A percentile compares a stretch with the other conserved stretches of the same genome.
These are phyloP conservation scores for Ampelocalamus luodianensis DNA, from an alignment of 176 grass and related monocot species.

Conservation along the genomic window DNA sequence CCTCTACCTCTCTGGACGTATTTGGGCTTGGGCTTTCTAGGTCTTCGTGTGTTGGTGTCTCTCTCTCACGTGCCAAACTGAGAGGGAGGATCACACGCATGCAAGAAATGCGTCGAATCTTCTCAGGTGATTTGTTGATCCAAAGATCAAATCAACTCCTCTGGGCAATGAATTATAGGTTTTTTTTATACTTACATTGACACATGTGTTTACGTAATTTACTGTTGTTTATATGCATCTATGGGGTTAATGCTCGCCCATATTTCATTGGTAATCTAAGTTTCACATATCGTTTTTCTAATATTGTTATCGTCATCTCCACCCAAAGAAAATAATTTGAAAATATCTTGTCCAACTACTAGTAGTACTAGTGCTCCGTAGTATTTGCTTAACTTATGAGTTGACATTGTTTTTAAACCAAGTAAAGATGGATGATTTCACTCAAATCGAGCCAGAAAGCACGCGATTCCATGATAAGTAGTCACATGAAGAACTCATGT, in stretches of 20 bases:
- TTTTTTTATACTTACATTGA: not conserved
- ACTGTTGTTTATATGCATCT: not conserved
- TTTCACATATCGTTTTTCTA: not conserved
- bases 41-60: not conserved
- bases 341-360: not conserved
- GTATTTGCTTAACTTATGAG: not conserved
- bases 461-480: constrained; percentile 25
- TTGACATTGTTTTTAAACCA: constrained; percentile 30
- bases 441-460: constrained; percentile 27
- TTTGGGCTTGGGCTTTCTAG: not conserved
- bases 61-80: constrained; percentile 44
- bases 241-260: constrained; percentile 1
- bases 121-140: constrained; percentile 53
- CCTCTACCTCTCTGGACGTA: not conserved
- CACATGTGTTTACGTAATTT: not conserved
- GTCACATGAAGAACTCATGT: constrained; percentile 37
- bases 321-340: not conserved
- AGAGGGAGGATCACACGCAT: not conserved
- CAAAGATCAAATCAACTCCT: not conserved
- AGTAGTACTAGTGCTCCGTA: no score
- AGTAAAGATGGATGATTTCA: not conserved
- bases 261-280: constrained; percentile 23
- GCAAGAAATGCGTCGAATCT: constrained; percentile 37
- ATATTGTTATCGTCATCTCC: not conserved
- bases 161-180: not conserved